Evolutionary conservation across 805 yeast species (phyloP).

Genomic region (Kodamaea kaohsiungensis): DNA sequence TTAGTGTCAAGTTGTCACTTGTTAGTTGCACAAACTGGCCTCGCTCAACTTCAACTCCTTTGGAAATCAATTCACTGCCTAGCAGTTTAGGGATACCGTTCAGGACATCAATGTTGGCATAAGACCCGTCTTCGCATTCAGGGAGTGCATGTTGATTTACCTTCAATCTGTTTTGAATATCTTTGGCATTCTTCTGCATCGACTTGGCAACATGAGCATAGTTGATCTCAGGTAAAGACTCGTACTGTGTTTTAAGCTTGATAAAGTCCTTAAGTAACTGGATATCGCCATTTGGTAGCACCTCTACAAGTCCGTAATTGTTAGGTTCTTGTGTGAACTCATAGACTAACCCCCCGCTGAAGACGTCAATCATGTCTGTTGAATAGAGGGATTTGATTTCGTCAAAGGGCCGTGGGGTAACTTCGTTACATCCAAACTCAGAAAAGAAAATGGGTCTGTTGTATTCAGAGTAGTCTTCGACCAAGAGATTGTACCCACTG

Average conservation of each 20-base stretch:
- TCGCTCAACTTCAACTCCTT: conserved; percentile 47
- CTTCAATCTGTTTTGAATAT: conserved; percentile 21
- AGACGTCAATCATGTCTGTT: conserved; percentile 67
- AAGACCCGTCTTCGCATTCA: conserved; percentile 29
- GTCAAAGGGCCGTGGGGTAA: conserved; percentile 74
- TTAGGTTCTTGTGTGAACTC: conserved; percentile 80
- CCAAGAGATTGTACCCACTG: conserved; percentile 68
- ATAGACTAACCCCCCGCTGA: conserved; percentile 84
- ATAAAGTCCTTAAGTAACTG: conserved; percentile 45
- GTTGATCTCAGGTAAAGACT: conserved; percentile 31
- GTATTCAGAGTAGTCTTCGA: conserved; percentile 66
- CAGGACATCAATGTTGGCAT: conserved; percentile 39
- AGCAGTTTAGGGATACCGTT: conserved; percentile 46
- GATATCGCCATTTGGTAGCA: conserved; percentile 43
- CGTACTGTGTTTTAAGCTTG: conserved; percentile 45
- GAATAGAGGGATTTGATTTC: conserved; percentile 75
- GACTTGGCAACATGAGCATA: conserved; percentile 21
- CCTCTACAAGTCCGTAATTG: conserved; percentile 72
- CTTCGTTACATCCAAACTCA: conserved; percentile 87
- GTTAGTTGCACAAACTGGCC: conserved; percentile 54
- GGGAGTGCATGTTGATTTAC: conserved; percentile 22
- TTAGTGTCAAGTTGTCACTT: conserved; percentile 44
- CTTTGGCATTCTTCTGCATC: conserved; percentile 25
- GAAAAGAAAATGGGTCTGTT: conserved; percentile 83
- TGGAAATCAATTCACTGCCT: conserved; percentile 45